These are phyloP conservation scores for Ogataea angusta DNA, from an alignment of 805 yeast species.

Conservation along the genomic window DNA sequence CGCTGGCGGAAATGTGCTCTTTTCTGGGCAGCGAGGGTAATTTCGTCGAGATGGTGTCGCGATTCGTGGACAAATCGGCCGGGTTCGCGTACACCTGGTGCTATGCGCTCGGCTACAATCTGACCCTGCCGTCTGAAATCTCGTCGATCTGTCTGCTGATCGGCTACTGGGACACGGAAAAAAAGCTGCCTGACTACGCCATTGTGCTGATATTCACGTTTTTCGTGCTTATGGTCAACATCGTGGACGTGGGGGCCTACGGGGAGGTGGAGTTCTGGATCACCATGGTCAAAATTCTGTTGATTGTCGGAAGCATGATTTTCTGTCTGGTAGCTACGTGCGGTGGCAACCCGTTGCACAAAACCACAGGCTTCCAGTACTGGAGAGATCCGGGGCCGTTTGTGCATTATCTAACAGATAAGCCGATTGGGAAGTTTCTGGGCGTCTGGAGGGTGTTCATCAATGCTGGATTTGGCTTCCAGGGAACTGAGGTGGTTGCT, in stretches of 20 bases:
- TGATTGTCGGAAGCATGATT: conserved; percentile 67
- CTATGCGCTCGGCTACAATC: conserved; percentile 77
- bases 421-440: conserved; percentile 37
- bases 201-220: conserved; percentile 71
- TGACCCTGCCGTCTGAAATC: conserved; percentile 71
- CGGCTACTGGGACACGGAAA: conserved; percentile 56
- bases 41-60: conserved; percentile 64
- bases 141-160: conserved; percentile 68
- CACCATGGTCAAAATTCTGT: conserved; percentile 61
- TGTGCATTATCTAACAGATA: conserved; percentile 5
- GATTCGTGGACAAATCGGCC: conserved; percentile 65
- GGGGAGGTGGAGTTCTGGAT: conserved; percentile 80
- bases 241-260: conserved; percentile 65
- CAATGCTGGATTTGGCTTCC: conserved; percentile 76
- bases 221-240: conserved; percentile 48
- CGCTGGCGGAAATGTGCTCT: conserved; percentile 80
- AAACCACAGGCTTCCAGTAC: conserved; percentile 71
- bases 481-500: conserved; percentile 77
- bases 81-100: conserved; percentile 55
- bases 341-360: conserved; percentile 13
- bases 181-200: conserved; percentile 54
- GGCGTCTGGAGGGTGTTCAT: conserved; percentile 70
- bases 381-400: conserved; percentile 68
- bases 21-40: conserved; percentile 68
- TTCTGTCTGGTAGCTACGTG: conserved; percentile 10